phyloP scores from a whole-genome alignment of 2,329 filamentous ascomycete genomes.

The Hymenotorrendiella dingleyae region DNA sequence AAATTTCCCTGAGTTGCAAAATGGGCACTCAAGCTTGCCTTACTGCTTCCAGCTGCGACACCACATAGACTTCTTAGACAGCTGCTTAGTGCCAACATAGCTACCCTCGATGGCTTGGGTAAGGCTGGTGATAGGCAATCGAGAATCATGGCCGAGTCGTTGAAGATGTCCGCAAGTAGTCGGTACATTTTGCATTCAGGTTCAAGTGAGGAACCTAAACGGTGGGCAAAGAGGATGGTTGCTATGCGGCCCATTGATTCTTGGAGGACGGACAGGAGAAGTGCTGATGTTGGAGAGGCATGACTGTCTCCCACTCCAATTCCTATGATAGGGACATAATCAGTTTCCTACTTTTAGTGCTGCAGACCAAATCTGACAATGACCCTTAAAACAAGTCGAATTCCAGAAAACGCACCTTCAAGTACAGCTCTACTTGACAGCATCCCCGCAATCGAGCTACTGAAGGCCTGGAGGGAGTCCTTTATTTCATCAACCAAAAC shows the following conservation, averaged over 20 bases:
- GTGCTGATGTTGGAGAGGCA: constrained; percentile 58
- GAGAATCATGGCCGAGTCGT: constrained; percentile 64
- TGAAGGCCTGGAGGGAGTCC: constrained; percentile 62
- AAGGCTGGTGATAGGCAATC: constrained; percentile 62
- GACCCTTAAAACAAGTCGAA: background rate
- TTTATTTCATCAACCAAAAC: constrained; percentile 4
- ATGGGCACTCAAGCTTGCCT: constrained; percentile 85
- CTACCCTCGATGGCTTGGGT: constrained; percentile 49
- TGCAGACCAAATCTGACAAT: too few relatives aligned
- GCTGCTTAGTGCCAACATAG: constrained; percentile 53
- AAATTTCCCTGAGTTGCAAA: constrained; percentile 85
- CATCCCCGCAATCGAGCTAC: constrained; percentile 57
- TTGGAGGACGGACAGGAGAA: constrained; percentile 61
- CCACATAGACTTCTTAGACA: constrained; percentile 70
- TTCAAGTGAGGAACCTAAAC: constrained; percentile 61
- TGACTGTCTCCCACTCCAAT: constrained; percentile 62
- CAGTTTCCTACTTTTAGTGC: background rate
- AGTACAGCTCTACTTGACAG: constrained; percentile 62
- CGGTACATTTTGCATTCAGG: constrained; percentile 70
- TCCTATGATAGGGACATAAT: too few relatives aligned
- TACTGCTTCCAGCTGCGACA: constrained; percentile 82
- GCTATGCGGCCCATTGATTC: constrained; percentile 59
- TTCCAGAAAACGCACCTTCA: constrained; percentile 41
- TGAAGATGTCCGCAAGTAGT: constrained; percentile 63
- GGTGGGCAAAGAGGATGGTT: constrained; percentile 64